Evolutionary conservation across 805 yeast genomes (phyloP).

Genomic region (Spathaspora girioi): DNA sequence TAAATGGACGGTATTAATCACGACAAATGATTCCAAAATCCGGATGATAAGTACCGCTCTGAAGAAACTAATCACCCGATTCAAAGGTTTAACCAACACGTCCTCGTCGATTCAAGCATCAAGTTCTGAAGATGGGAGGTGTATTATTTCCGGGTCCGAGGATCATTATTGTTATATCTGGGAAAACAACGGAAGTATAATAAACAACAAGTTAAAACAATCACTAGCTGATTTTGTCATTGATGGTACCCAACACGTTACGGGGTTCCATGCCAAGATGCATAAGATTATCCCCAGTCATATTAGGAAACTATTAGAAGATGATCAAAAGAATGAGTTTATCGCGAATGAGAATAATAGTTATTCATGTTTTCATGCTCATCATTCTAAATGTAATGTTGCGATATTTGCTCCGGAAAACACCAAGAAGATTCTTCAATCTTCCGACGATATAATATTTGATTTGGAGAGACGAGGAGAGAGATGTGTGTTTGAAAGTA

Average conservation of each 20-base stretch:
- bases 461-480: constrained; percentile 44
- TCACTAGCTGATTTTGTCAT: constrained; percentile 31
- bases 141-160: constrained; percentile 77
- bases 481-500: constrained; percentile 7
- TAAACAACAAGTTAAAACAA: constrained; percentile 34
- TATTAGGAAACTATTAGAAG: constrained; percentile 26
- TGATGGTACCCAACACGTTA: constrained; percentile 28
- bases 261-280: constrained; percentile 27
- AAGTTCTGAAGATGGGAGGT: constrained; percentile 51
- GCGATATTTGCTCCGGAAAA: constrained; percentile 75
- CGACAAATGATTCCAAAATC: constrained; percentile 80
- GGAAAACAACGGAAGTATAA: constrained; percentile 47
- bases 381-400: constrained; percentile 66
- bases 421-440: constrained; percentile 60
- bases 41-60: constrained; percentile 58
- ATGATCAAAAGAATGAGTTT: constrained; percentile 14
- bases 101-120: constrained; percentile 71
- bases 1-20: constrained; percentile 45
- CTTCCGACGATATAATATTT: constrained; percentile 77
- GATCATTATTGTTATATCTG: constrained; percentile 86
- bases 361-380: constrained; percentile 74
- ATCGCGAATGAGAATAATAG: constrained; percentile 51
- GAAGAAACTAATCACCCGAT: constrained; percentile 56
- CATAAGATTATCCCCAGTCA: neutral
- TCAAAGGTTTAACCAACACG: constrained; percentile 70